phyloP scores from a whole-genome alignment of 179 eudicot species.

The Beta lomatogona region DNA sequence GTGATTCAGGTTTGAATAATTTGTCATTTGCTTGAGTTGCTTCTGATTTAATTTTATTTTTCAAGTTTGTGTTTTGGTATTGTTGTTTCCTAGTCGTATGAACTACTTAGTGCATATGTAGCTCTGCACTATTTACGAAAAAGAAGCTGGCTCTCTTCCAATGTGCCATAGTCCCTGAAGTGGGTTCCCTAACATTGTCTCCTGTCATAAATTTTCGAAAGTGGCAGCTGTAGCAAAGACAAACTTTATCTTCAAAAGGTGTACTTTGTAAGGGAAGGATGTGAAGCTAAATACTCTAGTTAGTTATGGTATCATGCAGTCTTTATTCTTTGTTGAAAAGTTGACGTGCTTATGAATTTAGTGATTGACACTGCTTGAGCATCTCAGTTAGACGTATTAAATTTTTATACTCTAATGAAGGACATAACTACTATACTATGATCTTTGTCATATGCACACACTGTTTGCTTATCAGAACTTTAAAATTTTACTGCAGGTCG shows the following conservation, averaged over 20 bases:
- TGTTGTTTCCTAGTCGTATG: not conserved
- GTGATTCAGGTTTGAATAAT: conserved; percentile 74
- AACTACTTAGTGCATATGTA: not conserved
- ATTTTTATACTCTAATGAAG: not conserved
- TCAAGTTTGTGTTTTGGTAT: not conserved
- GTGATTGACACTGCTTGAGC: not conserved
- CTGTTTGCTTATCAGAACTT: not conserved
- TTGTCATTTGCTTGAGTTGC: not conserved
- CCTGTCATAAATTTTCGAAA: not conserved
- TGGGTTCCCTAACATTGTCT: not conserved
- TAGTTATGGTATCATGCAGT: not conserved
- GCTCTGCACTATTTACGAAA: not conserved
- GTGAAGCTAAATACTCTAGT: not conserved
- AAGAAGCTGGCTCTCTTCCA: not conserved
- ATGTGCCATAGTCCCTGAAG: not conserved
- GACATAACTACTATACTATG: not conserved
- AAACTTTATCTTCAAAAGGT: not conserved
- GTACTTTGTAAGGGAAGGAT: not conserved
- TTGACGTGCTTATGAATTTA: not conserved
- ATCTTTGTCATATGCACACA: not conserved
- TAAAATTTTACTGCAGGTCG: conserved; percentile 46
- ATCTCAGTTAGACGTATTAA: not conserved
- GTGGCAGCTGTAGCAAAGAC: not conserved
- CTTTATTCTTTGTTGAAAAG: not conserved
- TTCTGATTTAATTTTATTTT: not conserved